phyloP scores from a whole-genome alignment of 192 early-diverging fungal species.

The Allomyces macrogynus region DNA sequence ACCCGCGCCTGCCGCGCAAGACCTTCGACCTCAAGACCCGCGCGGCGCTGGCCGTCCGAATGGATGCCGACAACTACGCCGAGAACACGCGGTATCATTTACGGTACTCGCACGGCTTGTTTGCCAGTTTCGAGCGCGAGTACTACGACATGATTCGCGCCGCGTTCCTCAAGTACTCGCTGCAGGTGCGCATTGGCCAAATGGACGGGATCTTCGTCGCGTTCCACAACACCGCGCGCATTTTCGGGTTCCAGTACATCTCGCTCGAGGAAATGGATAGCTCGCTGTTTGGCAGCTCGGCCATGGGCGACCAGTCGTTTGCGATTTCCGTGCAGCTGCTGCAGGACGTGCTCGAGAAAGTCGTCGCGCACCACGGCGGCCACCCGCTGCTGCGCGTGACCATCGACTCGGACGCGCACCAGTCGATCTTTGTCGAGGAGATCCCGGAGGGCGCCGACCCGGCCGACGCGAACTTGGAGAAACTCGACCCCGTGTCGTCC shows the following conservation, averaged over 20 bases:
- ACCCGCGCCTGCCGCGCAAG: slow-evolving; percentile 48
- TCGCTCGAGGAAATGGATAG: slow-evolving; percentile 70
- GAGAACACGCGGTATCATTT: slow-evolving; percentile 53
- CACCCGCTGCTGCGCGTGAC: slow-evolving; percentile 29
- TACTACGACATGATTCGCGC: slow-evolving; percentile 82
- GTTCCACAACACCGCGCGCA: slow-evolving; percentile 72
- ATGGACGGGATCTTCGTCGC: slow-evolving; percentile 91
- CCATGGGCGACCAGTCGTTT: slow-evolving; percentile 53
- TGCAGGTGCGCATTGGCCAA: slow-evolving; percentile 77
- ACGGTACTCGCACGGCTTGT: slow-evolving; percentile 33
- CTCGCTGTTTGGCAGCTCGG: slow-evolving; percentile 44
- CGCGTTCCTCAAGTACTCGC: slow-evolving; percentile 68
- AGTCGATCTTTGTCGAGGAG: slow-evolving; percentile 29
- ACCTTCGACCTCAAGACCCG: slow-evolving; percentile 89
- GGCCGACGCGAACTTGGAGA: neutral
- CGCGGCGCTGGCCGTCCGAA: slow-evolving; percentile 56
- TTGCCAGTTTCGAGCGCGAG: slow-evolving; percentile 75
- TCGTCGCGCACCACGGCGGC: slow-evolving; percentile 32
- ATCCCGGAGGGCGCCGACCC: slow-evolving; percentile 13
- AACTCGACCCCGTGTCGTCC: neutral
- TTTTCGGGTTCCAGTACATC: slow-evolving; percentile 93
- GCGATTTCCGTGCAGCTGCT: slow-evolving; percentile 35
- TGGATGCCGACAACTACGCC: slow-evolving; percentile 56
- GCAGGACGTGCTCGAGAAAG: slow-evolving; percentile 37
- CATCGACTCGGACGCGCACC: slow-evolving; percentile 15